Base-by-base conservation (phyloP, 2,329 filamentous ascomycete genomes). In the Monilinia polystroma region DNA sequence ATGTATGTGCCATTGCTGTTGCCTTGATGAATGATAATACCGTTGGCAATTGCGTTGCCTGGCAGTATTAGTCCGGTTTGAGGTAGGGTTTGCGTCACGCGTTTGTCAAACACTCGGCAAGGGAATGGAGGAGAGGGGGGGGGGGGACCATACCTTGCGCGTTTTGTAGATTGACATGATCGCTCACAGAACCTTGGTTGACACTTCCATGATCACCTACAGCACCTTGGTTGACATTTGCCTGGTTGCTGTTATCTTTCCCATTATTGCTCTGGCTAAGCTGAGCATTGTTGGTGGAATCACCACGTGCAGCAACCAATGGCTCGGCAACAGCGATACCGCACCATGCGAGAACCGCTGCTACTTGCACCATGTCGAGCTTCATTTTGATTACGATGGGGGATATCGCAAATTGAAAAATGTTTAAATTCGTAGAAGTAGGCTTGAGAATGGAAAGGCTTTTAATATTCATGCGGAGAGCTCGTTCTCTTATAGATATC, bases 391-490 rank as follows among this genome's bases (percentile, higher is more conserved):
- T 51, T 12, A 26, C 8, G n/a, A 8, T 51, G 38, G 43, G 7
- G 29, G 1, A 23, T 32, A 10, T 45, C n/a, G 23, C 32, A 14
- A n/a, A 20, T 3, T 51, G 2, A 18, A 38, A 51, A 23, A 4
- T 26, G 16, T 23, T 10, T 29, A 11, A 20, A 16, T 23, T 29
- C 4, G 32, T 55, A 14, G 52, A 11, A 20, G 4, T 35, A 14
- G 16, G 20, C 18, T 12, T 26, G 49, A 23, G 8, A 14, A 32
- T 18, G 18, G 20, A 32, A 10, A 47, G 12, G 3, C 2, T 12
- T 32, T 8, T 0, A 45, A n/a, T 6, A 0, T 11, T 29, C 12
- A 3, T 2, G 12, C 1, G 3, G 43, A 45, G 3, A 12, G 20
- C 18, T 8, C 7, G 8, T 8, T 0, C 4, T 5, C 23, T 23